phyloP scores from a whole-genome alignment of 129 eudicot species.

The Chrysanthemum makinoi region DNA sequence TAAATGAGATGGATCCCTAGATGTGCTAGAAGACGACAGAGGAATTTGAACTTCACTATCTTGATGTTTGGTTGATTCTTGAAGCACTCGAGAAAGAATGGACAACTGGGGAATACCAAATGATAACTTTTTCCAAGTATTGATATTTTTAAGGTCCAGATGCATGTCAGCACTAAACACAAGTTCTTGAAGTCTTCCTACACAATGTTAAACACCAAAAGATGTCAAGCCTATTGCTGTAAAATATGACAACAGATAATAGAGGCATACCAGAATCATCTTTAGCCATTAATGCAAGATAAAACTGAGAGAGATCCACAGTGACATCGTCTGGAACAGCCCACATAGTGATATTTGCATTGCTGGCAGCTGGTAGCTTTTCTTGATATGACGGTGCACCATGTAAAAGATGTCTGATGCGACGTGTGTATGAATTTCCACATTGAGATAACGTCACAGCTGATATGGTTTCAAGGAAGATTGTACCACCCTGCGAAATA shows the following conservation, averaged over 20 bases:
- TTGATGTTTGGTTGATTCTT: conserved; percentile 39
- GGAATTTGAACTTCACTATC: conserved; percentile 42
- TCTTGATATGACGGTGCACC: conserved; percentile 36
- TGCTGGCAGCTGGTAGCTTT: conserved; percentile 30
- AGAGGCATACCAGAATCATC: conserved; percentile 64
- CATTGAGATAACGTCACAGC: conserved; percentile 51
- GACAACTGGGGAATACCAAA: conserved; percentile 51
- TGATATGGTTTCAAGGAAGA: conserved; percentile 61
- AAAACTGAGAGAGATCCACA: conserved; percentile 51
- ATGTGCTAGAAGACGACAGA: conserved; percentile 36
- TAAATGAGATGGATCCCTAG: conserved; percentile 29
- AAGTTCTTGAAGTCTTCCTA: conserved; percentile 79
- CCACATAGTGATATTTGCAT: conserved; percentile 29
- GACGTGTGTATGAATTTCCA: conserved; percentile 46
- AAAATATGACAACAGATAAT: conserved; percentile 14
- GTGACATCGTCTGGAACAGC: conserved; percentile 47
- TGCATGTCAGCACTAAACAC: conserved; percentile 50
- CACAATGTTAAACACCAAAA: conserved; percentile 29
- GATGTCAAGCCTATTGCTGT: conserved; percentile 5
- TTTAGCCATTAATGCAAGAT: conserved; percentile 53
- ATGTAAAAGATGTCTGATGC: conserved; percentile 45
- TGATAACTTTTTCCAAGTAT: conserved; percentile 44
- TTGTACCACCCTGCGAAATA: conserved; percentile 65
- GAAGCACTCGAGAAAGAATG: conserved; percentile 59
- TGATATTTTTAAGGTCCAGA: conserved; percentile 39